Evolutionary conservation across 139 green algal genomes (phyloP).

Genomic region (Eudorina sp.): DNA sequence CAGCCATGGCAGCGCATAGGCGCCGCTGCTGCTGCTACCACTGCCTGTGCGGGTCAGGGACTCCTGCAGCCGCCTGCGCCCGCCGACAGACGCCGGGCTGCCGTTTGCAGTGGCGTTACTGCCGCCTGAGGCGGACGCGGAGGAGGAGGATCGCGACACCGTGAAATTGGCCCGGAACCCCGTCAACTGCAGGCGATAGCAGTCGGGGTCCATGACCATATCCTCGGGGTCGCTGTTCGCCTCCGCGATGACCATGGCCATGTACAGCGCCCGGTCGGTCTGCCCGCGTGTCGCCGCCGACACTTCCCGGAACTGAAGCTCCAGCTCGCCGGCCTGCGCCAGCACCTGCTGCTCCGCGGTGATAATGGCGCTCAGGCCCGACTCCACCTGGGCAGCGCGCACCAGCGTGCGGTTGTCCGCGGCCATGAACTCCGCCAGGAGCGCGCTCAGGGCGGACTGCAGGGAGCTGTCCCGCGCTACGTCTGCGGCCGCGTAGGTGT

Average conservation of each 20-base stretch:
- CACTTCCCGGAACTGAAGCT: background rate
- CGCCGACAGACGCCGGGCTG: background rate
- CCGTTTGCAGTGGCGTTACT: background rate
- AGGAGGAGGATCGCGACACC: background rate
- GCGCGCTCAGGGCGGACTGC: background rate
- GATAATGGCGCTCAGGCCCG: background rate
- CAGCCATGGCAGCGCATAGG: background rate
- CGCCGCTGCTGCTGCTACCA: background rate
- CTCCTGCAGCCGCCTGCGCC: background rate
- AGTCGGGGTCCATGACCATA: background rate
- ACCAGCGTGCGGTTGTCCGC: background rate
- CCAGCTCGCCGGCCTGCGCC: background rate
- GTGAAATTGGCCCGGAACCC: conserved; percentile 22
- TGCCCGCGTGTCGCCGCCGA: background rate
- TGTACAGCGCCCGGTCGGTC: conserved; percentile 32
- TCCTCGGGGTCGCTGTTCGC: background rate
- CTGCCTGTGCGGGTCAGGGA: background rate
- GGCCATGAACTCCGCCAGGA: background rate
- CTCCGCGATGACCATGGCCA: background rate
- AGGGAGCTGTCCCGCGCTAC: background rate
- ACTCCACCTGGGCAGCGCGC: background rate
- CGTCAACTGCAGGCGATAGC: conserved; percentile 15
- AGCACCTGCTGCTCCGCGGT: background rate
- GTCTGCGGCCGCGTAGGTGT: background rate
- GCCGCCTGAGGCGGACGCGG: background rate